Evolutionary conservation across 108 stramenopile species (phyloP).

Genomic region (Fistulifera solaris): DNA sequence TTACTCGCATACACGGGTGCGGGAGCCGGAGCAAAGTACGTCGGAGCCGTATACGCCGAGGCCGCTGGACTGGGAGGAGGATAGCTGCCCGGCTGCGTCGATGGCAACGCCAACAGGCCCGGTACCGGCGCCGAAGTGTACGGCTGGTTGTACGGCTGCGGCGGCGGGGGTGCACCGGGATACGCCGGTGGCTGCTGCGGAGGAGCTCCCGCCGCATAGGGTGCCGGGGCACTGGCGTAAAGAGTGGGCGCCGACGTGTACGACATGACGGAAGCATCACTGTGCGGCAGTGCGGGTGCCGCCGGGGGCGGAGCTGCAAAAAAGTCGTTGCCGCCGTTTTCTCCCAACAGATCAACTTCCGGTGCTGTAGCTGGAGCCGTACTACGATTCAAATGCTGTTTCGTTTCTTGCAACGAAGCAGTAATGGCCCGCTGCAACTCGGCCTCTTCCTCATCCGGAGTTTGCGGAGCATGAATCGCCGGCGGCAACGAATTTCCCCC

Average conservation of each 20-base stretch:
- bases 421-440: conserved; percentile 64
- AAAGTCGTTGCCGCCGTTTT: conserved; percentile 15
- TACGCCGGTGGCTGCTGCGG: conserved; percentile 5
- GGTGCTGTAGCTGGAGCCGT: conserved; percentile 4
- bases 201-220: conserved; percentile 11
- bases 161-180: background rate
- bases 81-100: conserved; percentile 4
- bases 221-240: conserved; percentile 3
- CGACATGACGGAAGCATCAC: no score
- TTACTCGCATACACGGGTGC: background rate
- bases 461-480: conserved; percentile 9
- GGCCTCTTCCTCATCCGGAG: conserved; percentile 43
- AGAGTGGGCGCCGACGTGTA: background rate
- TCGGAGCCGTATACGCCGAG: conserved; percentile 12
- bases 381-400: background rate
- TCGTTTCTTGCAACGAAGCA: conserved; percentile 39
- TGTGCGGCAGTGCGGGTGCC: conserved; percentile 4
- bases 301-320: conserved; percentile 14
- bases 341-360: conserved; percentile 4
- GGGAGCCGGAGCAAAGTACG: conserved; percentile 16
- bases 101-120: conserved; percentile 14
- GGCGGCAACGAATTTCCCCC: conserved; percentile 13
- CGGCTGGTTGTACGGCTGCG: conserved; percentile 1
- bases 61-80: background rate
- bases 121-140: conserved; percentile 1